Conservation (phyloP, 495 filamentous ascomycete genomes). For the Trichocladium uniseriatum region DNA sequence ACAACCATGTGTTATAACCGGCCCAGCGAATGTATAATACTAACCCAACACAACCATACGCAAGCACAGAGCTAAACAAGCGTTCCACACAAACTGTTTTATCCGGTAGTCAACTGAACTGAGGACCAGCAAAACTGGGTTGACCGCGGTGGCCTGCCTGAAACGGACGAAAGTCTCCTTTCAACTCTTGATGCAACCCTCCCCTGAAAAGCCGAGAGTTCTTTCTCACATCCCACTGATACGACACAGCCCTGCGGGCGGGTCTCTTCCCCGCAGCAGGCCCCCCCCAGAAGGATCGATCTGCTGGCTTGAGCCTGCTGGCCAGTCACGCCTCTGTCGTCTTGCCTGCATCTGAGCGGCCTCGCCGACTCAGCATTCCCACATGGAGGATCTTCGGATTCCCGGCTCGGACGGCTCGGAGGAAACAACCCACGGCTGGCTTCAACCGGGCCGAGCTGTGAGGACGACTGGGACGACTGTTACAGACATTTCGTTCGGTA, state of each 20-base stretch:
- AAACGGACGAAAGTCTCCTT: too few species aligned
- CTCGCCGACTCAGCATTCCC: too few species aligned
- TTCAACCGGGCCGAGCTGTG: not conserved
- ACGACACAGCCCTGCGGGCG: not conserved
- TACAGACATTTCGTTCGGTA: too few species aligned
- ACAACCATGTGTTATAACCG: slow-evolving; percentile 9
- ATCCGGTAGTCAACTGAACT: too few species aligned
- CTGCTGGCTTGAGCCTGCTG: too few species aligned
- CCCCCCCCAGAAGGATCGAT: too few species aligned
- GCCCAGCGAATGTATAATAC: slow-evolving; percentile 14
- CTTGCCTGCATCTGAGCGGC: not conserved
- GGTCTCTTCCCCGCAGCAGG: not conserved
- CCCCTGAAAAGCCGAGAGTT: too few species aligned
- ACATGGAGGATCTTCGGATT: not conserved
- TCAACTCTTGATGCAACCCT: too few species aligned
- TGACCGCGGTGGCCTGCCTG: too few species aligned
- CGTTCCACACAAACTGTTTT: too few species aligned
- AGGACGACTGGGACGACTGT: not conserved
- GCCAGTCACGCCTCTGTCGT: not conserved
- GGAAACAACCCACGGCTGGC: not conserved
- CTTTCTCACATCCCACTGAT: not conserved
- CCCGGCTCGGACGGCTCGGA: not conserved
- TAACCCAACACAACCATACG: slow-evolving; percentile 5
- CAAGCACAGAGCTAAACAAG: not conserved
- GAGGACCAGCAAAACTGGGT: too few species aligned